Conservation (phyloP, 805 yeast genomes). For the Kodamaea neixiangensis region DNA sequence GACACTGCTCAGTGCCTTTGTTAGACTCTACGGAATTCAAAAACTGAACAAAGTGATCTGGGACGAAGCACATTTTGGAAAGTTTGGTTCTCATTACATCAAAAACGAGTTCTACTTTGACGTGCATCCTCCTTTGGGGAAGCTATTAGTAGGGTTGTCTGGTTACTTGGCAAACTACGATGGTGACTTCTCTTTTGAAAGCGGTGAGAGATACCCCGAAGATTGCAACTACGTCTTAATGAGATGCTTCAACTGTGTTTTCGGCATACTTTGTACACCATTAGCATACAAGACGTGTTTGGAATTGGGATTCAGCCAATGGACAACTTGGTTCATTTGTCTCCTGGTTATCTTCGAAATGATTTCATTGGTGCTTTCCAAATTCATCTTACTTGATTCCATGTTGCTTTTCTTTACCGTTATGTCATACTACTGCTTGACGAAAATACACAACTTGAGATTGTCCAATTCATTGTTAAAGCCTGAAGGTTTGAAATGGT, state of each 20-base stretch:
- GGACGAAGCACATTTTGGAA: constrained; percentile 93
- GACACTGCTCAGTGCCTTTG: constrained; percentile 21
- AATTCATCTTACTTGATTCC: constrained; percentile 75
- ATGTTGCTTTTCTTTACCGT: constrained; percentile 76
- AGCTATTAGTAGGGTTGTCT: constrained; percentile 74
- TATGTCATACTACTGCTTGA: constrained; percentile 35
- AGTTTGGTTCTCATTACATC: constrained; percentile 78
- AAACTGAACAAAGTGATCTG: constrained; percentile 65
- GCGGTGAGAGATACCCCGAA: constrained; percentile 66
- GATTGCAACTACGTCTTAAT: constrained; percentile 60
- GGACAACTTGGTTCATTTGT: constrained; percentile 60
- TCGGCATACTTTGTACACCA: constrained; percentile 67
- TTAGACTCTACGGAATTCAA: constrained; percentile 62
- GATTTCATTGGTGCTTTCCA: constrained; percentile 68
- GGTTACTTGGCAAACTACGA: constrained; percentile 84
- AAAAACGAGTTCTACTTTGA: constrained; percentile 82
- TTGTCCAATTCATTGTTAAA: constrained; percentile 37
- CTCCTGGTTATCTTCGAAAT: constrained; percentile 67
- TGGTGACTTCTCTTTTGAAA: constrained; percentile 71
- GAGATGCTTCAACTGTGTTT: constrained; percentile 72
- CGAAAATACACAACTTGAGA: constrained; percentile 52
- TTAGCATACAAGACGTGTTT: constrained; percentile 55
- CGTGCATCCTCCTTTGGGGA: constrained; percentile 87
- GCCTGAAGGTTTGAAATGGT: constrained; percentile 52
- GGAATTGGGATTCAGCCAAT: constrained; percentile 27